A percentile compares a stretch with the other conserved stretches of the same genome.
Evolutionary conservation across 805 yeast genomes (phyloP).

Genomic region (Lipomyces spencermartinsiae): DNA sequence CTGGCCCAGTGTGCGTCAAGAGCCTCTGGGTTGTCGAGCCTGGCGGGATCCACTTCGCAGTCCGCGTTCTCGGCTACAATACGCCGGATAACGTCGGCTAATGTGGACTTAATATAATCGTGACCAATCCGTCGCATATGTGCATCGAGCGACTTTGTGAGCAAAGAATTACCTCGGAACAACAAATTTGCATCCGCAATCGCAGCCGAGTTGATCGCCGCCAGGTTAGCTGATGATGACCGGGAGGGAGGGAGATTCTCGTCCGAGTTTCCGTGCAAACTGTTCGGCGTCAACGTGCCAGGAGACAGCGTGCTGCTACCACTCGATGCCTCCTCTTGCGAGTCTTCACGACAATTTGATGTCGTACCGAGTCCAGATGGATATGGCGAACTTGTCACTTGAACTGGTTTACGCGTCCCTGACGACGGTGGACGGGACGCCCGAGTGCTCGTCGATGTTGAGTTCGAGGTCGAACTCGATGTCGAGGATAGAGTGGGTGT

Average conservation of each 20-base stretch:
- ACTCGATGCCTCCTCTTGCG: neutral
- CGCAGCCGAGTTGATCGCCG: slow-evolving; percentile 19
- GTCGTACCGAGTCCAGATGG: slow-evolving; percentile 1
- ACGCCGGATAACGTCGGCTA: slow-evolving; percentile 70
- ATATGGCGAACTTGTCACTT: neutral
- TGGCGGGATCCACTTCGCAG: slow-evolving; percentile 83
- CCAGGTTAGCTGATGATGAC: slow-evolving; percentile 6
- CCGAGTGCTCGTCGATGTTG: neutral
- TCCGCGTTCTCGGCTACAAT: slow-evolving; percentile 58
- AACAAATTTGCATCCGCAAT: slow-evolving; percentile 56
- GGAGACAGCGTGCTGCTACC: slow-evolving; percentile 27
- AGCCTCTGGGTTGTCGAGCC: slow-evolving; percentile 50
- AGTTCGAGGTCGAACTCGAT: neutral
- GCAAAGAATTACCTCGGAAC: slow-evolving; percentile 83
- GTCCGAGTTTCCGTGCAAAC: neutral
- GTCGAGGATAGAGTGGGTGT: neutral
- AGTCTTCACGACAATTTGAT: slow-evolving; percentile 5
- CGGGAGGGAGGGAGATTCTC: neutral
- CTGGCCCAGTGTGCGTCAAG: slow-evolving; percentile 40
- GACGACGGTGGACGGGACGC: neutral
- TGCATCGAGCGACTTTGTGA: slow-evolving; percentile 81
- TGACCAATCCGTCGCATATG: slow-evolving; percentile 79
- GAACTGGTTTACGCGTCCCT: neutral
- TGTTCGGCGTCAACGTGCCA: slow-evolving; percentile 25
- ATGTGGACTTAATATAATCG: slow-evolving; percentile 72